phyloP scores from a whole-genome alignment of 2,329 filamentous ascomycete genomes.

The Penicillium sp. region DNA sequence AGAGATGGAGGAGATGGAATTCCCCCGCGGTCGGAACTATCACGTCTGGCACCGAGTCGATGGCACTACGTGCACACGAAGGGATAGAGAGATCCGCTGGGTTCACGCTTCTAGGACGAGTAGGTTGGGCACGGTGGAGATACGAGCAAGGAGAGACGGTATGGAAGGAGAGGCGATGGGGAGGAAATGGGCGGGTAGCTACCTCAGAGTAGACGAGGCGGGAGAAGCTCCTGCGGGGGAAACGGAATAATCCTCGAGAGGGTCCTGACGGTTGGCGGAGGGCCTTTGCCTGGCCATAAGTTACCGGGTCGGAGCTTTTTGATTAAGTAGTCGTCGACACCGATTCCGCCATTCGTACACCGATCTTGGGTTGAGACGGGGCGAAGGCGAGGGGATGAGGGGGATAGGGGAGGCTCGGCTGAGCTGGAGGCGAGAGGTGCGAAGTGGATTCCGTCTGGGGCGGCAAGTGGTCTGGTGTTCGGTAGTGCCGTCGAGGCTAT shows the following conservation, averaged over 20 bases:
- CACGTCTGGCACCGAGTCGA: background rate
- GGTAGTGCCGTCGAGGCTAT: conserved; percentile 7
- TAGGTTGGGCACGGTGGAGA: background rate
- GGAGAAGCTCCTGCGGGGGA: conserved; percentile 35
- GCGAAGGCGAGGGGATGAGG: conserved; percentile 7
- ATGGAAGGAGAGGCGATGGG: conserved; percentile 12
- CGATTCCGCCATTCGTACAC: conserved; percentile 47
- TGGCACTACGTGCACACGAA: background rate
- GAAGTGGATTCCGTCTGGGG: conserved; percentile 3
- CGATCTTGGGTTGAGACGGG: conserved; percentile 17
- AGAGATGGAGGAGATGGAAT: background rate
- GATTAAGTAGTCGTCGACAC: conserved; percentile 36
- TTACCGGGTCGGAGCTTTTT: conserved; percentile 37
- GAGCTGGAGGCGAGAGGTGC: conserved; percentile 5
- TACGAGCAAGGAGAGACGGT: background rate
- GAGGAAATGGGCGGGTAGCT: conserved; percentile 30
- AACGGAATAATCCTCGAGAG: conserved; percentile 44
- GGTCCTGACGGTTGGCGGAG: conserved; percentile 47
- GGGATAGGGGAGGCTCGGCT: conserved; percentile 6
- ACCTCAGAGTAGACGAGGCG: conserved; percentile 40
- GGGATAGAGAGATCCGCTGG: background rate
- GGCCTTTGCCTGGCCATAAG: conserved; percentile 52
- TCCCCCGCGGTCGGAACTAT: conserved; percentile 3
- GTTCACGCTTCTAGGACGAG: background rate
- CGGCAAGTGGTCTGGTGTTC: conserved; percentile 2